Conservation (phyloP, 306 rosid species). For the Cucurbita maxima region DNA sequence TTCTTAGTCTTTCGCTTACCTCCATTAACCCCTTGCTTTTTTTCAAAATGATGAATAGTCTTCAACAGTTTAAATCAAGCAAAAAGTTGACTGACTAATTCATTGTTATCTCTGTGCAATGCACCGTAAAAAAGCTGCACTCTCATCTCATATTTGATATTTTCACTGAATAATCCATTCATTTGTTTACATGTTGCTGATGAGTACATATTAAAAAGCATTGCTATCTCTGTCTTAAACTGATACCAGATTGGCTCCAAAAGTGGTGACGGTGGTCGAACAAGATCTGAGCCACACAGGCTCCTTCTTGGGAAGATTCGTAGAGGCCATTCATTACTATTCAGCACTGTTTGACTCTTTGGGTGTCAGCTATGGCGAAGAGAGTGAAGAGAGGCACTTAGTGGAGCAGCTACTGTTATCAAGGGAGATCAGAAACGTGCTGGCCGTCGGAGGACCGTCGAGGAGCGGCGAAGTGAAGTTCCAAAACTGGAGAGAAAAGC, state of each 20-base stretch:
- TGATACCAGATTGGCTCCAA: constrained; percentile 71
- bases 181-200: neutral
- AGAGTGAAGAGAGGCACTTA: constrained; percentile 89
- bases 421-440: constrained; percentile 76
- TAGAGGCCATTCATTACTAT: constrained; percentile 95
- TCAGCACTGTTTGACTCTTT: constrained; percentile 87
- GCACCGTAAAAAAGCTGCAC: neutral
- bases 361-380: constrained; percentile 90
- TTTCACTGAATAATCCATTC: neutral
- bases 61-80: neutral
- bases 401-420: constrained; percentile 90
- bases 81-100: neutral
- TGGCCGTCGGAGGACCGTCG: constrained; percentile 85
- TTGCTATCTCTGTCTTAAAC: neutral
- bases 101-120: neutral
- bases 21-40: neutral
- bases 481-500: constrained; percentile 87
- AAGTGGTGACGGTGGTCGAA: constrained; percentile 96
- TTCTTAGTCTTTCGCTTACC: neutral
- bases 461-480: constrained; percentile 77
- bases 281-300: constrained; percentile 89
- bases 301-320: constrained; percentile 85
- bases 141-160: neutral
- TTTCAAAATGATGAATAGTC: neutral
- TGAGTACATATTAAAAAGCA: neutral